Percentiles rank a stretch among this genome's conserved stretches.
phyloP scores from a whole-genome alignment of 805 yeast genomes.

The Yamadazyma philogaea region DNA sequence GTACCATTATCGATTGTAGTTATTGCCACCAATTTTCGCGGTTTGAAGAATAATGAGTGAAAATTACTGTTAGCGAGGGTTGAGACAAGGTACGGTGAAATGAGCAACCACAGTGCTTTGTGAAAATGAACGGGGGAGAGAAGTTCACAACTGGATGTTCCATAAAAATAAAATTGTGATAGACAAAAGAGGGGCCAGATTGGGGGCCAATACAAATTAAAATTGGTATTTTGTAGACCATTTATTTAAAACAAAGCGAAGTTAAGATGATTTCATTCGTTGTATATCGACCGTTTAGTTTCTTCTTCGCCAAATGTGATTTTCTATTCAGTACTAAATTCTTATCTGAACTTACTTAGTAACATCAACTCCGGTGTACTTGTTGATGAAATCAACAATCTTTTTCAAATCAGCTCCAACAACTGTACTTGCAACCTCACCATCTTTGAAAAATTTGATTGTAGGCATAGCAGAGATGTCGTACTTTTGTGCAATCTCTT shows the following conservation, averaged over 20 bases:
- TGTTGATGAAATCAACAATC: slow-evolving; percentile 26
- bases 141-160: too few relatives aligned
- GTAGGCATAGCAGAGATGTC: slow-evolving; percentile 78
- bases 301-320: too few relatives aligned
- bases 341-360: not conserved
- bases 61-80: not conserved
- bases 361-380: slow-evolving; percentile 28
- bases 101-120: too few relatives aligned
- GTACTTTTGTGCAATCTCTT: slow-evolving; percentile 58
- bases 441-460: slow-evolving; percentile 58
- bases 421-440: slow-evolving; percentile 52
- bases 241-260: too few relatives aligned
- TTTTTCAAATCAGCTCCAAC: slow-evolving; percentile 62
- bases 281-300: too few relatives aligned
- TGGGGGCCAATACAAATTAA: too few relatives aligned
- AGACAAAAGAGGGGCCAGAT: too few relatives aligned
- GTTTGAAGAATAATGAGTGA: not conserved
- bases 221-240: too few relatives aligned
- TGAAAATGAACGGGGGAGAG: too few relatives aligned
- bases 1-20: slow-evolving; percentile 6
- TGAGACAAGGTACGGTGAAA: not conserved
- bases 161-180: too few relatives aligned
- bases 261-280: not conserved
- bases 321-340: too few relatives aligned
- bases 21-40: slow-evolving; percentile 7